phyloP scores from a whole-genome alignment of 2,329 filamentous ascomycete species.

The Capronia americana region DNA sequence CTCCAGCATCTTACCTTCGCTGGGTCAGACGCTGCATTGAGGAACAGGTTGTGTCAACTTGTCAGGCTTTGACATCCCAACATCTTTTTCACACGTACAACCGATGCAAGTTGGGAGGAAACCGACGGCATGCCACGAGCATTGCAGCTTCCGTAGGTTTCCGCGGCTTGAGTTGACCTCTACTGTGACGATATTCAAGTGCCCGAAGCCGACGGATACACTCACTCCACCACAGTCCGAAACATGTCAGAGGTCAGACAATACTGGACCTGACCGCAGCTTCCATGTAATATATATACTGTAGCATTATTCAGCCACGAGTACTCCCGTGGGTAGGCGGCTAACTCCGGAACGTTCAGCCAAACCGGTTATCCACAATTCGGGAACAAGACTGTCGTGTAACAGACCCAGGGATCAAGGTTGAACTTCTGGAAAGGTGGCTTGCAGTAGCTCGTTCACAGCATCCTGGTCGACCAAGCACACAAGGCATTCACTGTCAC shows the following conservation, averaged over 20 bases:
- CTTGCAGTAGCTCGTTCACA: conserved; percentile 33
- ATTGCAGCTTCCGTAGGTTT: neutral
- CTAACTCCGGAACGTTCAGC: conserved; percentile 11
- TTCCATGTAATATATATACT: conserved; percentile 15
- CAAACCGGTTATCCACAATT: conserved; percentile 1
- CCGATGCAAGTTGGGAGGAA: neutral
- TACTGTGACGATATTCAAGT: neutral
- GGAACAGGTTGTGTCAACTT: neutral
- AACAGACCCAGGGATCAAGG: conserved; percentile 23
- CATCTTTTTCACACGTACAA: neutral
- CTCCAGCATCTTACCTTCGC: neutral
- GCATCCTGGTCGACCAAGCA: conserved; percentile 18
- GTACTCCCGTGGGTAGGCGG: conserved; percentile 1
- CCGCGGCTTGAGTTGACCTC: neutral
- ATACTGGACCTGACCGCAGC: neutral
- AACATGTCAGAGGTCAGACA: neutral
- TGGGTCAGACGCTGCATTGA: neutral
- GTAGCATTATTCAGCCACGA: conserved; percentile 14
- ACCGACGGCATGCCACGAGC: neutral
- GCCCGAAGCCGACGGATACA: neutral
- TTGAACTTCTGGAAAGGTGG: conserved; percentile 23
- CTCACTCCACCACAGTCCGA: conserved; percentile 6
- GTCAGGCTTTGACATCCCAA: neutral
- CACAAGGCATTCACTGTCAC: conserved; percentile 23
- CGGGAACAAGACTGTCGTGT: conserved; percentile 7